phyloP scores from a whole-genome alignment of 2,329 filamentous ascomycete genomes.

The Fusarium redolens region DNA sequence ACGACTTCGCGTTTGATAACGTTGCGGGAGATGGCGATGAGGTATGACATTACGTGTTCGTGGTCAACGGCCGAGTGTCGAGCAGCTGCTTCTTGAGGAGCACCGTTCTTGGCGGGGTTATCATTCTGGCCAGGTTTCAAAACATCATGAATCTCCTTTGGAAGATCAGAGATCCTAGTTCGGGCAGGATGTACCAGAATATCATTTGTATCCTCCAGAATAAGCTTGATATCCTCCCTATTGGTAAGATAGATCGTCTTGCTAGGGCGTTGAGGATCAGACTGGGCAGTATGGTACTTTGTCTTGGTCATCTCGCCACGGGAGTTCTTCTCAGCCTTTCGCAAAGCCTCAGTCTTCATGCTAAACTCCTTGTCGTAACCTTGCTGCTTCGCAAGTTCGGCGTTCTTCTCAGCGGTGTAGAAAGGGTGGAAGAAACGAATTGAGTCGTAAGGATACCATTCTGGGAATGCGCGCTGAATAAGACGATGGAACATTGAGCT shows the following conservation, averaged over 20 bases:
- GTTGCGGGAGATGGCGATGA: neutral
- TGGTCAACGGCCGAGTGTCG: neutral
- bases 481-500: constrained; percentile 41
- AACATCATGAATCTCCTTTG: neutral
- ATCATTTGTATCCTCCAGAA: neutral
- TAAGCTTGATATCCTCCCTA: neutral
- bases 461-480: constrained; percentile 39
- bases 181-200: constrained; percentile 5
- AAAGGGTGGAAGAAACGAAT: constrained; percentile 41
- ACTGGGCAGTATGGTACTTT: neutral
- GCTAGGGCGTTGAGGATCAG: neutral
- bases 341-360: neutral
- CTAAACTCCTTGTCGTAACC: constrained; percentile 15
- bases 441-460: constrained; percentile 32
- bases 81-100: neutral
- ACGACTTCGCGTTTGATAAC: constrained; percentile 4
- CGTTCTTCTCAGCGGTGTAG: constrained; percentile 34
- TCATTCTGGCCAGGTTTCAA: neutral
- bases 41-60: neutral
- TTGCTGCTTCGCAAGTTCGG: constrained; percentile 20
- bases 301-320: neutral
- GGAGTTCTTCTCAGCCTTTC: neutral
- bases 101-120: neutral
- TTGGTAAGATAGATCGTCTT: neutral
- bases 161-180: neutral